These are phyloP conservation scores for Coccomyxa sp. DNA, from an alignment of 139 green algal genomes.

Conservation along the genomic window DNA sequence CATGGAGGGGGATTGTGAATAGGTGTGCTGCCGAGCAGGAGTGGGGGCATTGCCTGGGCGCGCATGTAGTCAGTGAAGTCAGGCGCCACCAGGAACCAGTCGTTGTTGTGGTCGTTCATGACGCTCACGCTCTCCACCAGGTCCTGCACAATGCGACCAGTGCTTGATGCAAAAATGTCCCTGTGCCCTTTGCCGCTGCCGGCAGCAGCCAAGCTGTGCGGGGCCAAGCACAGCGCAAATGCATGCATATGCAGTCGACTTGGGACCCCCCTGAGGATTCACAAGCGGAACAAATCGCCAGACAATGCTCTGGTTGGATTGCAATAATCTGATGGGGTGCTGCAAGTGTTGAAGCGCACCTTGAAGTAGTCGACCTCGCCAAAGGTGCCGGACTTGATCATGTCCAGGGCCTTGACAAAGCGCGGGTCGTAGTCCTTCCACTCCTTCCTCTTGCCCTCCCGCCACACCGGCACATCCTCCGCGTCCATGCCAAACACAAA, in stretches of 20 bases:
- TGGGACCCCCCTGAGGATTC: too few species aligned
- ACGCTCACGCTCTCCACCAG: constrained; percentile 82
- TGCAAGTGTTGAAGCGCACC: background rate
- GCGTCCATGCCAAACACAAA: constrained; percentile 79
- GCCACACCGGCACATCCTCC: constrained; percentile 36
- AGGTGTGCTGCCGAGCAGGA: background rate
- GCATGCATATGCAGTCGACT: too few species aligned
- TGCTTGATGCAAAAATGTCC: background rate
- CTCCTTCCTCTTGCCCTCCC: constrained; percentile 76
- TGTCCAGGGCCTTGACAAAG: constrained; percentile 47
- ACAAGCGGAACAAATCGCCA: too few species aligned
- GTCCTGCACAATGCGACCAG: constrained; percentile 43
- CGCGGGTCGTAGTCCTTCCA: constrained; percentile 74
- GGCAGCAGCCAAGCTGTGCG: too few species aligned
- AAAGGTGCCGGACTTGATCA: constrained; percentile 75
- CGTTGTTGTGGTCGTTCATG: constrained; percentile 76
- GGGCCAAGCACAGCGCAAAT: too few species aligned
- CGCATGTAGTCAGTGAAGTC: constrained; percentile 92
- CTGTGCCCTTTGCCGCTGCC: too few species aligned
- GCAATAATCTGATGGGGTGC: too few species aligned
- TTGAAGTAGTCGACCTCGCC: constrained; percentile 86
- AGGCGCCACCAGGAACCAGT: constrained; percentile 95
- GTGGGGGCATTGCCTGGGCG: constrained; percentile 37
- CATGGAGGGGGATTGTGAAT: too few species aligned
- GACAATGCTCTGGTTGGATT: too few species aligned